phyloP scores from a whole-genome alignment of 495 filamentous ascomycete genomes.

The Cryomyces antarcticus region DNA sequence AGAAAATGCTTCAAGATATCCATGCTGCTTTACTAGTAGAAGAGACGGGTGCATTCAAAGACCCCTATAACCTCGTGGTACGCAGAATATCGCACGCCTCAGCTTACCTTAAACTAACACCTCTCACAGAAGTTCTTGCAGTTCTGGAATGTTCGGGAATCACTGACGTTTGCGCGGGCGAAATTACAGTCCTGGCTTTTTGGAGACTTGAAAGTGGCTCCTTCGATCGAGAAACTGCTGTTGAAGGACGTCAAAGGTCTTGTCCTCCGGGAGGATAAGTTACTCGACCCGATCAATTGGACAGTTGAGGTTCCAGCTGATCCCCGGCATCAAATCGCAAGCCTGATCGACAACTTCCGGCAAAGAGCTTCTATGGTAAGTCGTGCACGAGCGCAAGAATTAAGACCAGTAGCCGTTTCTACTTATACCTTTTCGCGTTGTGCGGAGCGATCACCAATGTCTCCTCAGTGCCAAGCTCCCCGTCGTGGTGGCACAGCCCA shows the following conservation, averaged over 20 bases:
- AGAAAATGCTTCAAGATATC: conserved; percentile 52
- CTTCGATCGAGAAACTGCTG: conserved; percentile 51
- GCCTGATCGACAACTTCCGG: conserved; percentile 62
- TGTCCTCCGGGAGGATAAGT: conserved; percentile 46
- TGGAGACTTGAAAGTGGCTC: too few species aligned
- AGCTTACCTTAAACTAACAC: neutral
- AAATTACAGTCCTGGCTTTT: too few species aligned
- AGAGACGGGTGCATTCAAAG: neutral
- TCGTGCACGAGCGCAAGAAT: conserved; percentile 2
- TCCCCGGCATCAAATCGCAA: conserved; percentile 53
- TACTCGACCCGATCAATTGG: conserved; percentile 55
- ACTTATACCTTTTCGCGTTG: neutral
- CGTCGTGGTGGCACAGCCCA: too few species aligned
- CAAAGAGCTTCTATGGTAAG: conserved; percentile 41
- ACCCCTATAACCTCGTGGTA: neutral
- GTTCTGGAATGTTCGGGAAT: too few species aligned
- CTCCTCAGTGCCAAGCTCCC: too few species aligned
- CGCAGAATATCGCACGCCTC: neutral
- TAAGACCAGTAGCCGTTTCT: conserved; percentile 1
- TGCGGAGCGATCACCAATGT: too few species aligned
- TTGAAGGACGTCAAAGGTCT: conserved; percentile 60
- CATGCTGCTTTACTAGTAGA: conserved; percentile 22
- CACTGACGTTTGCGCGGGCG: too few species aligned
- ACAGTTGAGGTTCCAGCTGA: conserved; percentile 40
- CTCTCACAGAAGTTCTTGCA: conserved; percentile 20